phyloP scores from a whole-genome alignment of 1,284 basidiomycete species.

The Sphagnurus paluster region DNA sequence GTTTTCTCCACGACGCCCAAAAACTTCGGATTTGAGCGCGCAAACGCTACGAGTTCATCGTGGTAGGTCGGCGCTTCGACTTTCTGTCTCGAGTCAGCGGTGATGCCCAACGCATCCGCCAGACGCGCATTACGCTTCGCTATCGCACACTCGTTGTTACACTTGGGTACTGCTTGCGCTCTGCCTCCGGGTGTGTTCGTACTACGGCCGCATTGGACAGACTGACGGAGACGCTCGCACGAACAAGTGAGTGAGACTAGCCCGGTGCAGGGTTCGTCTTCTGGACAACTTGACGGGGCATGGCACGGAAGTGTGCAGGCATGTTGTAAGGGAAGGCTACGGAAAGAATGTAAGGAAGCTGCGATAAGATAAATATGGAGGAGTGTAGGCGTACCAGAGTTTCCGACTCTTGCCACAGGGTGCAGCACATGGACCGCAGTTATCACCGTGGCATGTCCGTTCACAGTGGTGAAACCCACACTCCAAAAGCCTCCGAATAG shows the following conservation, averaged over 20 bases:
- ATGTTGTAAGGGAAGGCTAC: constrained; percentile 40
- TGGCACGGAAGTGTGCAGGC: constrained; percentile 80
- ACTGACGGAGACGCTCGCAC: constrained; percentile 78
- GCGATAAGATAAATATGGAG: not conserved
- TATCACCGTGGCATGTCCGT: constrained; percentile 74
- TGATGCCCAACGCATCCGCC: constrained; percentile 88
- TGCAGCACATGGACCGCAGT: constrained; percentile 75
- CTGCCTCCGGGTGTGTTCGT: constrained; percentile 44
- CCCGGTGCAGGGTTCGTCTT: constrained; percentile 73
- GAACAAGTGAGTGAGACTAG: constrained; percentile 70
- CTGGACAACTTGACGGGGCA: constrained; percentile 81
- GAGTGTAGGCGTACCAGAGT: constrained; percentile 57
- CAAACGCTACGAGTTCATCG: constrained; percentile 63
- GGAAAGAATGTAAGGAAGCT: constrained; percentile 44
- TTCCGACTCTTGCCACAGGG: constrained; percentile 83
- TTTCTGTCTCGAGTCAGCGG: constrained; percentile 38
- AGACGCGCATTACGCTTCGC: constrained; percentile 84
- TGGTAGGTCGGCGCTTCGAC: constrained; percentile 50
- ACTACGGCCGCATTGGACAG: constrained; percentile 67
- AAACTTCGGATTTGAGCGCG: constrained; percentile 65
- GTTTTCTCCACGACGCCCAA: constrained; percentile 74
- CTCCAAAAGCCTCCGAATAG: constrained; percentile 49
- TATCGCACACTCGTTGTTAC: constrained; percentile 77
- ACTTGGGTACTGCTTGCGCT: constrained; percentile 55
- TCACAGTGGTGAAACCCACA: constrained; percentile 90